Evolutionary conservation across 805 yeast species (phyloP).

Genomic region (Myxozyma vanderwaltii): DNA sequence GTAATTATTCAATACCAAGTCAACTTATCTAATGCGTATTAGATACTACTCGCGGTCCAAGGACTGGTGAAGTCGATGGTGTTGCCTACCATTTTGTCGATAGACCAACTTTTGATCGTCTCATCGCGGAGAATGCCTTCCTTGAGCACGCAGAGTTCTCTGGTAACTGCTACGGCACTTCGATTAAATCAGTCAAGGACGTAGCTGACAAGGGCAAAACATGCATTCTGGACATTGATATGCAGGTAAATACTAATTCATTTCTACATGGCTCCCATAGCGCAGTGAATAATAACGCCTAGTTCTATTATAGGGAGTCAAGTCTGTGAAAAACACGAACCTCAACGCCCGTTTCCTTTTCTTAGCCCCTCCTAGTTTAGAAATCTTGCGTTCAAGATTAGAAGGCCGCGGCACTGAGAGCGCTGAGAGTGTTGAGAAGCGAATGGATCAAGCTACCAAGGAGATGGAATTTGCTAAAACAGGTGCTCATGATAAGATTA

Average conservation of each 20-base stretch:
- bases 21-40: not conserved
- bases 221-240: slow-evolving; percentile 94
- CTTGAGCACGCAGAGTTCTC: slow-evolving; percentile 98
- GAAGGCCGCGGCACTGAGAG: slow-evolving; percentile 95
- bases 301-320: slow-evolving; percentile 66
- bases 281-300: not conserved
- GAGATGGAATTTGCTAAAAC: slow-evolving; percentile 84
- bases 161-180: slow-evolving; percentile 96
- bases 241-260: slow-evolving; percentile 57
- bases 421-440: slow-evolving; percentile 75
- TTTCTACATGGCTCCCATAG: not conserved
- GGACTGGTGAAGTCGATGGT: slow-evolving; percentile 89
- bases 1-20: not conserved
- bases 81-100: slow-evolving; percentile 84
- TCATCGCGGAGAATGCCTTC: slow-evolving; percentile 75
- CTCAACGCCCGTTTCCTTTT: slow-evolving; percentile 85
- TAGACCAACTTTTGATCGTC: slow-evolving; percentile 74
- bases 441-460: slow-evolving; percentile 81
- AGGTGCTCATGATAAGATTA: slow-evolving; percentile 87
- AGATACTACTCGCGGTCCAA: slow-evolving; percentile 87
- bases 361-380: slow-evolving; percentile 90
- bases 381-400: slow-evolving; percentile 71
- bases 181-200: slow-evolving; percentile 79
- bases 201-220: slow-evolving; percentile 58
- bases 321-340: slow-evolving; percentile 79